Percentiles rank a stretch among this genome's conserved stretches.
Evolutionary conservation across 2,329 filamentous ascomycete genomes (phyloP).

Genomic region (Kalaharituber pfeilii): DNA sequence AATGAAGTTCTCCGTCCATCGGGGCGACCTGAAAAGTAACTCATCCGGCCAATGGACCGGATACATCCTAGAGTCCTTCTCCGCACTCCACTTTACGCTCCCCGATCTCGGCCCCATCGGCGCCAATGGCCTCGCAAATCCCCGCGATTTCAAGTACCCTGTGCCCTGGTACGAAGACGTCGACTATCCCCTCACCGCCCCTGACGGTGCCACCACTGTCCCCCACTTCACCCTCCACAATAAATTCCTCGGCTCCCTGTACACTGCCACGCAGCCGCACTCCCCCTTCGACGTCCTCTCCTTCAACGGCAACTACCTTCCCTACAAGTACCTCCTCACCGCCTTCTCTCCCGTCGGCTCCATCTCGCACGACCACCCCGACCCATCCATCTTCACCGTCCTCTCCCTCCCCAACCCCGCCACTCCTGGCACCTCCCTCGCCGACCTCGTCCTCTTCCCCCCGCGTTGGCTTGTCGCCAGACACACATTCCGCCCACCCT

Average conservation of each 20-base stretch:
- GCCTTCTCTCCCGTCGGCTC: conserved; percentile 59
- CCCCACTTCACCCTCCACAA: conserved; percentile 21
- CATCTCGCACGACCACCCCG: conserved; percentile 59
- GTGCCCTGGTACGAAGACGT: conserved; percentile 51
- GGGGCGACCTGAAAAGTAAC: conserved; percentile 7
- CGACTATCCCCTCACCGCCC: conserved; percentile 19
- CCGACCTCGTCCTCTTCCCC: conserved; percentile 48
- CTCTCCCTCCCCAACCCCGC: conserved; percentile 39
- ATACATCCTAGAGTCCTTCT: conserved; percentile 57
- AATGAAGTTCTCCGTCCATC: conserved; percentile 49
- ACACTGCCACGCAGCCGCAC: conserved; percentile 47
- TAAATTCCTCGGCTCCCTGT: conserved; percentile 54
- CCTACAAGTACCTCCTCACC: conserved; percentile 66
- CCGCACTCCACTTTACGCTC: conserved; percentile 49
- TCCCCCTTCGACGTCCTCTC: conserved; percentile 63
- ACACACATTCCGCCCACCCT: conserved; percentile 42
- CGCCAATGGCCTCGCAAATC: conserved; percentile 56
- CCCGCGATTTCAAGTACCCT: conserved; percentile 57
- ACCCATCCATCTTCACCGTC: conserved; percentile 60
- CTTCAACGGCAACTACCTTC: conserved; percentile 67
- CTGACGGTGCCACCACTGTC: conserved; percentile 31
- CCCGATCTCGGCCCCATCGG: conserved; percentile 59
- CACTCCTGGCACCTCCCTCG: conserved; percentile 43
- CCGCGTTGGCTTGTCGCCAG: conserved; percentile 46
- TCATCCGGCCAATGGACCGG: conserved; percentile 30